Percentiles rank a stretch among this genome's conserved stretches.
Evolutionary conservation across 139 green algal species (phyloP).

Genomic region (Picochlorum sp.): DNA sequence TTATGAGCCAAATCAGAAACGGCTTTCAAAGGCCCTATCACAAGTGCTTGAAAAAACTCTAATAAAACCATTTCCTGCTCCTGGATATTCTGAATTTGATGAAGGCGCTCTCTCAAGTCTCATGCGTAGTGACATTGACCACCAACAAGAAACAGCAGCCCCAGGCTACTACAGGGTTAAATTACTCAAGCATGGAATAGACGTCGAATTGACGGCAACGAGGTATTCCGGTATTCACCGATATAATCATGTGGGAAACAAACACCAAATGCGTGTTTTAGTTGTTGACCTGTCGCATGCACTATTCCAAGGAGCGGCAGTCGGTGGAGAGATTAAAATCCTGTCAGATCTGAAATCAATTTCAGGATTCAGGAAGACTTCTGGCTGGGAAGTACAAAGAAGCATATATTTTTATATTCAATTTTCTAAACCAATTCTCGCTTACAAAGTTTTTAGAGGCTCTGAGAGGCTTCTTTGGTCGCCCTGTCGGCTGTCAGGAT

Average conservation of each 20-base stretch:
- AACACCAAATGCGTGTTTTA: not conserved
- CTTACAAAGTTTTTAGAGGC: not conserved
- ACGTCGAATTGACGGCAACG: slow-evolving; percentile 4
- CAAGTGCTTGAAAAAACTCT: too few species aligned
- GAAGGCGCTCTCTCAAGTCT: not conserved
- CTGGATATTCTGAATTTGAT: not conserved
- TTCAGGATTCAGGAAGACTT: not conserved
- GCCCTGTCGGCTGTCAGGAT: not conserved
- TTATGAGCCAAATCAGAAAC: too few species aligned
- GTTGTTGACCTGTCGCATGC: not conserved
- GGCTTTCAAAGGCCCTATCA: too few species aligned
- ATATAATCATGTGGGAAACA: not conserved
- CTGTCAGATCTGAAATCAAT: not conserved
- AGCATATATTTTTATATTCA: not conserved
- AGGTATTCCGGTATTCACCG: not conserved
- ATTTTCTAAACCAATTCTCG: not conserved
- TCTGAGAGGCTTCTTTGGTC: not conserved
- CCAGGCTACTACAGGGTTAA: not conserved
- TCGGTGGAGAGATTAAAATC: not conserved
- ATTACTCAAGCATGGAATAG: not conserved
- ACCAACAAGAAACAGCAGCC: not conserved
- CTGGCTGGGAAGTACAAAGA: not conserved
- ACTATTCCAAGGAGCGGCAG: not conserved
- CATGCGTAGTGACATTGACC: not conserved
- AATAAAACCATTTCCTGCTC: too few species aligned